Conservation (phyloP, 1,139 yeast species). For the Zygotorulaspora mrakii region DNA sequence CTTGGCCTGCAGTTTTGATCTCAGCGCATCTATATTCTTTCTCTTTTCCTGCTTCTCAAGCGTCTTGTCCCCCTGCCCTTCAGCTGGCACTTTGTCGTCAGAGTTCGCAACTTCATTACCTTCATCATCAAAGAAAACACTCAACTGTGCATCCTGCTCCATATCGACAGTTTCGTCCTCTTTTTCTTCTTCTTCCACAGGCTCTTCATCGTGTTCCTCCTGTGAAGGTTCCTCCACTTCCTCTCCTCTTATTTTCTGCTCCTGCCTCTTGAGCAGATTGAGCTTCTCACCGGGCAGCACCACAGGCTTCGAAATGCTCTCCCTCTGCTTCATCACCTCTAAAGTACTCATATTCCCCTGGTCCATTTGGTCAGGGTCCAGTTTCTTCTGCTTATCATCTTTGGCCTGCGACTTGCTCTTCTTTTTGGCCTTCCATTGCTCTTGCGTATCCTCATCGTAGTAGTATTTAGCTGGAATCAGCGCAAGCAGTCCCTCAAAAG, state of each 20-base stretch:
- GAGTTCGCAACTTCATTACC: constrained; percentile 49
- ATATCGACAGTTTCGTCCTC: constrained; percentile 11
- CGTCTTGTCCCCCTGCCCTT: too few relatives aligned
- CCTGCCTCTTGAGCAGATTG: constrained; percentile 14
- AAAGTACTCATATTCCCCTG: constrained; percentile 60
- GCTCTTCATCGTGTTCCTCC: constrained; percentile 27
- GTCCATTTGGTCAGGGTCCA: constrained; percentile 61
- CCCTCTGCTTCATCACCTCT: constrained; percentile 58
- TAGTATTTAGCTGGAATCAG: constrained; percentile 92
- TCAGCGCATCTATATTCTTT: constrained; percentile 59
- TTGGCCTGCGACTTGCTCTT: constrained; percentile 63
- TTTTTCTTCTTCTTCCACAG: constrained; percentile 20
- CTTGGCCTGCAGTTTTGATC: constrained; percentile 68
- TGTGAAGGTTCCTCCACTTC: constrained; percentile 21
- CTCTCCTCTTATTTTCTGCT: constrained; percentile 16
- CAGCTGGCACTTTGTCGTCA: constrained; percentile 15
- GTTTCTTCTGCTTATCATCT: constrained; percentile 61
- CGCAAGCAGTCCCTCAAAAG: constrained; percentile 86
- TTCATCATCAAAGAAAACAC: constrained; percentile 69
- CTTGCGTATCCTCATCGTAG: constrained; percentile 67
- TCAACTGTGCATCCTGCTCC: constrained; percentile 41
- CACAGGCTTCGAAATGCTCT: constrained; percentile 56
- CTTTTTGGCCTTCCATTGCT: constrained; percentile 88
- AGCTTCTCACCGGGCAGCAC: constrained; percentile 47
- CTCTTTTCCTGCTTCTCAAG: constrained; percentile 48